Evolutionary conservation across 495 filamentous ascomycete genomes (phyloP).

Genomic region (Penicillium argentinense): DNA sequence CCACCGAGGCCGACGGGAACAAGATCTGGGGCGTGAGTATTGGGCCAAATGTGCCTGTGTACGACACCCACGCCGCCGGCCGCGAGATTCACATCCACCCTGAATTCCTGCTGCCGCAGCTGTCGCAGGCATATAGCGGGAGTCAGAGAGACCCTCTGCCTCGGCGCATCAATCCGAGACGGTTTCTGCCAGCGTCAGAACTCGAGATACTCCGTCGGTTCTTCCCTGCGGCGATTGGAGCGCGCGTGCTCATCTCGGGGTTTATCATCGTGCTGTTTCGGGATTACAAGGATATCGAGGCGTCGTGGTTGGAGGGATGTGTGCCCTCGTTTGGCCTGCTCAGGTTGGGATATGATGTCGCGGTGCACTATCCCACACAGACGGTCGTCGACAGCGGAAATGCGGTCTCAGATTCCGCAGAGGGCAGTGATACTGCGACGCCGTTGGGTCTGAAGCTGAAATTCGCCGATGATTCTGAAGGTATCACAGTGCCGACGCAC

Average conservation of each 20-base stretch:
- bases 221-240: slow-evolving; percentile 14
- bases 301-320: slow-evolving; percentile 18
- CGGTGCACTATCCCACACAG: slow-evolving; percentile 11
- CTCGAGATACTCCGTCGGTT: slow-evolving; percentile 12
- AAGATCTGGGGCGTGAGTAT: slow-evolving; percentile 16
- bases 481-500: slow-evolving; percentile 16
- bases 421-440: slow-evolving; percentile 1
- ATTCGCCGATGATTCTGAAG: slow-evolving; percentile 12
- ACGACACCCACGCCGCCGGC: slow-evolving; percentile 21
- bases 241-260: slow-evolving; percentile 19
- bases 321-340: slow-evolving; percentile 17
- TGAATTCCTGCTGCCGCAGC: slow-evolving; percentile 10
- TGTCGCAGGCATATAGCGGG: slow-evolving; percentile 12
- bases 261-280: slow-evolving; percentile 21
- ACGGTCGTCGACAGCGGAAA: slow-evolving; percentile 7
- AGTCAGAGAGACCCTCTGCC: slow-evolving; percentile 15
- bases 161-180: slow-evolving; percentile 10
- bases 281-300: slow-evolving; percentile 14
- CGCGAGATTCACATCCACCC: slow-evolving; percentile 23
- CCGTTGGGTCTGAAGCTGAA: slow-evolving; percentile 16
- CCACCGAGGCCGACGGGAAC: slow-evolving; percentile 10
- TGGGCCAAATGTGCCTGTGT: slow-evolving; percentile 10
- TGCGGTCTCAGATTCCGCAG: slow-evolving; percentile 4
- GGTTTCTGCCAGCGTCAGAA: slow-evolving; percentile 13
- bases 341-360: slow-evolving; percentile 18